Evolutionary conservation across 2,329 filamentous ascomycete species (phyloP).

Genomic region (Periconia sp.): DNA sequence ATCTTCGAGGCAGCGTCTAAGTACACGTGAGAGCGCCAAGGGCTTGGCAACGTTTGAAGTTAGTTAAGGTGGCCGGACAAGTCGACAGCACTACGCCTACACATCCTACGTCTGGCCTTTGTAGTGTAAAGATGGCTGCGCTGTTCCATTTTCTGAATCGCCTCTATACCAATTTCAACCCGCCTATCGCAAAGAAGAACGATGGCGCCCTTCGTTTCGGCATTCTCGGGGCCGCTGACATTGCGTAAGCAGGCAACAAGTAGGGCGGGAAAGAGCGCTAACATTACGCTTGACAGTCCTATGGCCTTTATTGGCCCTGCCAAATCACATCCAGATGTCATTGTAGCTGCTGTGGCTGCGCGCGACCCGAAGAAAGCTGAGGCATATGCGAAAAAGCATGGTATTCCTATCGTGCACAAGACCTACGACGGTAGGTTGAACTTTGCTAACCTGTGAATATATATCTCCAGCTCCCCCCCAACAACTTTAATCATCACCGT

Average conservation of each 20-base stretch:
- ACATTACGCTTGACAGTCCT: constrained; percentile 43
- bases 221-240: constrained; percentile 43
- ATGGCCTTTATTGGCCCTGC: constrained; percentile 53
- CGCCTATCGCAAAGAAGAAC: constrained; percentile 18
- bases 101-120: too few relatives aligned
- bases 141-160: neutral
- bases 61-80: too few relatives aligned
- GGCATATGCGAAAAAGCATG: constrained; percentile 58
- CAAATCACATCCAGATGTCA: constrained; percentile 59
- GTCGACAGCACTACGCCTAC: too few relatives aligned
- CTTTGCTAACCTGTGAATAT: neutral
- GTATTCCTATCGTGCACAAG: constrained; percentile 57
- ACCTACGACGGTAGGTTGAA: constrained; percentile 55
- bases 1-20: too few relatives aligned
- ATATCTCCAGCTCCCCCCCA: neutral
- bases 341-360: constrained; percentile 60
- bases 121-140: constrained; percentile 1
- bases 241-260: constrained; percentile 42
- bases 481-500: neutral
- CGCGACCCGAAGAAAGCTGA: constrained; percentile 56
- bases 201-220: constrained; percentile 39
- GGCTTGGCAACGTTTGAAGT: too few relatives aligned
- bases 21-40: too few relatives aligned
- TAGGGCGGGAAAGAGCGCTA: too few relatives aligned
- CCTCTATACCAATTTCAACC: neutral